These are phyloP conservation scores for Apiotrichum gracile DNA, from an alignment of 1,284 basidiomycete genomes.

Conservation along the genomic window DNA sequence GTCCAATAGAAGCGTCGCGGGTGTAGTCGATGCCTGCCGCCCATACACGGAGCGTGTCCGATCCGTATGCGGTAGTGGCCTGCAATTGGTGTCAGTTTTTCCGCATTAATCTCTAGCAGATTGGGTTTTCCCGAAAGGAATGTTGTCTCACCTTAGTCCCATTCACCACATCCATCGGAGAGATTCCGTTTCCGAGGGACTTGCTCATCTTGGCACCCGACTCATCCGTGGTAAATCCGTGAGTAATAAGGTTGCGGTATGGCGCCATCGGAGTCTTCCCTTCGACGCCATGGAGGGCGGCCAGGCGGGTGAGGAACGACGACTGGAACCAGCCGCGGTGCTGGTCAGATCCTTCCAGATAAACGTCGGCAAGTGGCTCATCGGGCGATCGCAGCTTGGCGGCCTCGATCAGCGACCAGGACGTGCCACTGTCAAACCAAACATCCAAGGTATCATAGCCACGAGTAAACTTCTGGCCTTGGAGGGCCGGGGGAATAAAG, in stretches of 20 bases:
- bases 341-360: conserved; percentile 94
- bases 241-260: conserved; percentile 80
- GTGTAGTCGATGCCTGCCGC: conserved; percentile 86
- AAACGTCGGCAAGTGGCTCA: conserved; percentile 70
- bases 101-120: background rate
- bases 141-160: conserved; percentile 61
- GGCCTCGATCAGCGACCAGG: conserved; percentile 72
- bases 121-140: background rate
- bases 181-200: conserved; percentile 85
- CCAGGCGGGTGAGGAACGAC: conserved; percentile 75
- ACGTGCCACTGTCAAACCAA: conserved; percentile 97
- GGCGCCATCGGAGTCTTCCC: conserved; percentile 49
- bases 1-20: conserved; percentile 79
- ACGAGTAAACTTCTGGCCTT: conserved; percentile 57
- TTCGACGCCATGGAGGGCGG: conserved; percentile 11
- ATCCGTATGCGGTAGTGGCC: conserved; percentile 74
- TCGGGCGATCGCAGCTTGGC: conserved; percentile 20
- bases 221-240: conserved; percentile 94
- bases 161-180: conserved; percentile 71
- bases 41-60: conserved; percentile 87
- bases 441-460: conserved; percentile 96
- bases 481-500: conserved; percentile 63
- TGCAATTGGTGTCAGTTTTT: conserved; percentile 32
- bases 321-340: conserved; percentile 99
- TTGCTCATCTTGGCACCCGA: conserved; percentile 98